These are phyloP conservation scores for Anthostomella pinea DNA, from an alignment of 2,329 filamentous ascomycete genomes.

Conservation along the genomic window DNA sequence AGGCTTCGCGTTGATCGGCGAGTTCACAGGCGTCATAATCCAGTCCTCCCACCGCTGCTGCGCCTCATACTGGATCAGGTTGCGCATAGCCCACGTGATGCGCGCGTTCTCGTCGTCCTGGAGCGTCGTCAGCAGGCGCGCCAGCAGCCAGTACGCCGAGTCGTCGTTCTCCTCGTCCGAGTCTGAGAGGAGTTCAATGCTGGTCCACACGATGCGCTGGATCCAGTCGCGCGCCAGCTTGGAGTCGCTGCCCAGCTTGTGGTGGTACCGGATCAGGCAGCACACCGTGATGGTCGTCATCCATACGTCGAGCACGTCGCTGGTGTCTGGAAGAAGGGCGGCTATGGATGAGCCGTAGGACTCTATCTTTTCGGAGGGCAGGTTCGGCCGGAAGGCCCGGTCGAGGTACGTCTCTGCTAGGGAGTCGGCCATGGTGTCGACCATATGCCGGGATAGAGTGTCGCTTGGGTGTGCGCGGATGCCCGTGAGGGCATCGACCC, in stretches of 20 bases:
- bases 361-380: slow-evolving; percentile 18
- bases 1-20: slow-evolving; percentile 5
- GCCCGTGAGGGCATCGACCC: slow-evolving; percentile 22
- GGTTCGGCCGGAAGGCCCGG: slow-evolving; percentile 20
- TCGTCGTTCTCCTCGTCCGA: slow-evolving; percentile 29
- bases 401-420: slow-evolving; percentile 26
- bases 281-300: slow-evolving; percentile 20
- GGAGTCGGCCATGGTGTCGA: slow-evolving; percentile 22
- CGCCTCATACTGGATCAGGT: slow-evolving; percentile 19
- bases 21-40: slow-evolving; percentile 16
- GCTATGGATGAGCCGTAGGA: slow-evolving; percentile 20
- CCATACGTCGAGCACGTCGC: slow-evolving; percentile 17
- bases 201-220: slow-evolving; percentile 19
- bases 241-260: slow-evolving; percentile 20
- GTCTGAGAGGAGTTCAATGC: slow-evolving; percentile 29
- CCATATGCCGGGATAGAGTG: slow-evolving; percentile 16
- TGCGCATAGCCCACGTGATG: slow-evolving; percentile 26
- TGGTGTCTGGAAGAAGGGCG: slow-evolving; percentile 22
- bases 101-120: slow-evolving; percentile 21
- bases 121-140: slow-evolving; percentile 19
- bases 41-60: slow-evolving; percentile 24
- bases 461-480: slow-evolving; percentile 24
- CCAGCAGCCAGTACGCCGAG: slow-evolving; percentile 25
- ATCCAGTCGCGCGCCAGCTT: slow-evolving; percentile 18
- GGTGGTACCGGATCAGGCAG: slow-evolving; percentile 28